Base-by-base conservation (phyloP, 805 yeast genomes). In the Lipomyces yamanashiensis region DNA sequence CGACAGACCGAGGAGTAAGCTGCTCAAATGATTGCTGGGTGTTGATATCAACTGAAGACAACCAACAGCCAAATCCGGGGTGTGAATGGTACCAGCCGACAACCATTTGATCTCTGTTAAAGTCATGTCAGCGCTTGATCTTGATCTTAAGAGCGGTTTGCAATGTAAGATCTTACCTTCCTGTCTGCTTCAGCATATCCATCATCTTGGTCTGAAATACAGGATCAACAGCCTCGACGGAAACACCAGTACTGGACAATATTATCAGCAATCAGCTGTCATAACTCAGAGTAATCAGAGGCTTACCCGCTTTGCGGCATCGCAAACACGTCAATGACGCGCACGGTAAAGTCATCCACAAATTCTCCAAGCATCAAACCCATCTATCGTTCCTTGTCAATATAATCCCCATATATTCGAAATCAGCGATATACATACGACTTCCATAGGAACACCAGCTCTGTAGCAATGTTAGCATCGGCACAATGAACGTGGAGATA, bases 41-140 rank as follows among this genome's bases (percentile, higher is more conserved):
- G 77, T 92, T 91, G 65, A 95, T 96, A 83, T 95, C 99, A 36
- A 95, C 98, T 36, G 92, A 87, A 12, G 98, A 92, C 71, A 95
- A 82, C 99, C 99, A 95, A 81, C 99, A 95, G n/a, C 99, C 99
- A 76, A 93, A 95, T 17, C 99, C 99, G 4, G 99, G 99, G 78
- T 95, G 99, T 13, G 98, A 92, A 76, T 95, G 99, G 80, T 95
- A 95, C 99, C 99, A 95, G 40, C 99, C 99, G 55, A 95, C 99
- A 59, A 95, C 99, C 90, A 90, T 92, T 76, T 95, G 96, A 78
- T 92, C 98, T 77, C 99, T 84, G 69, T 47, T 19, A 13, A 10
- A 9, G 21, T 45, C 9, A n/a, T 15, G 17, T 51, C 23, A 51
- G 41, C 33, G 36, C 47, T 12, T 13, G 17, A 7, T 28, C 47